Evolutionary conservation across 306 rosid species (phyloP).

Genomic region (Pueraria montana): DNA sequence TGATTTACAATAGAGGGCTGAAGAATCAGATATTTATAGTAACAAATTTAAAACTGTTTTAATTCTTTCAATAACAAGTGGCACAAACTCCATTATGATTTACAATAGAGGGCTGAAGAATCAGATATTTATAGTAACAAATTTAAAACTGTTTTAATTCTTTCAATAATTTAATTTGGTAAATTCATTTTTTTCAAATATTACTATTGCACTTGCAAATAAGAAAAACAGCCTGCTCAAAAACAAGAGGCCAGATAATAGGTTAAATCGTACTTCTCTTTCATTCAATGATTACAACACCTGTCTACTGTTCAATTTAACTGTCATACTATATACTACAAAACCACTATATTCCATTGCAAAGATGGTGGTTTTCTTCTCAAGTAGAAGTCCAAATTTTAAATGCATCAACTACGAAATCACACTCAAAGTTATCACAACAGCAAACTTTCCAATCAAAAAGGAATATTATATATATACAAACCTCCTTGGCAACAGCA

Average conservation of each 20-base stretch:
- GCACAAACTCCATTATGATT: background rate
- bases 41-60: background rate
- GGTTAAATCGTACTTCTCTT: background rate
- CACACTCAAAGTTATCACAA: conserved; percentile 33
- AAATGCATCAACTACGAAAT: conserved; percentile 34
- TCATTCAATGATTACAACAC: background rate
- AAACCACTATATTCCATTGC: conserved; percentile 20
- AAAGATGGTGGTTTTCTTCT: conserved; percentile 27
- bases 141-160: background rate
- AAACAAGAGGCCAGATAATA: background rate
- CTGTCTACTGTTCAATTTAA: background rate
- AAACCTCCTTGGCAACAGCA: conserved; percentile 90
- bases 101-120: conserved; percentile 1
- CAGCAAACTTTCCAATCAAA: conserved; percentile 22
- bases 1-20: conserved; percentile 10
- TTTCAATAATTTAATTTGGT: background rate
- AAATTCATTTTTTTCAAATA: conserved; percentile 1
- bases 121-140: conserved; percentile 10
- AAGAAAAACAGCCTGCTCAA: background rate
- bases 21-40: conserved; percentile 8
- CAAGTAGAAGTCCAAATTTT: background rate
- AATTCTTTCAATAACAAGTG: background rate
- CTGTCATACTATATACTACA: background rate
- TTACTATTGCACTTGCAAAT: background rate
- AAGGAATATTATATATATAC: conserved; percentile 42